Evolutionary conservation across 768 basidiomycete species (phyloP).

Genomic region (Cantharellus cinnabarinus): DNA sequence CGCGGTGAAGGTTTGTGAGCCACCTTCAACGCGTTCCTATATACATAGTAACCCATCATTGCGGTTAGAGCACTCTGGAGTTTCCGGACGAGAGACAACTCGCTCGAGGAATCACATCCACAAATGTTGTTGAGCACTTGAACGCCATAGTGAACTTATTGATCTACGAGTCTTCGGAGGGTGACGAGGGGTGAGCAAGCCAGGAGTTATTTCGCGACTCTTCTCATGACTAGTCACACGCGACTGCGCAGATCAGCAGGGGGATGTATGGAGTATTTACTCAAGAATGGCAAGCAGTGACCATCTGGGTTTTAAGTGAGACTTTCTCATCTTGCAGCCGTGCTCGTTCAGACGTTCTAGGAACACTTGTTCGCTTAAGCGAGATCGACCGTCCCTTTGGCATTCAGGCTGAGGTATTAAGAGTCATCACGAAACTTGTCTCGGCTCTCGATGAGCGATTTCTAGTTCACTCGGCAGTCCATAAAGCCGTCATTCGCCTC

Average conservation of each 20-base stretch:
- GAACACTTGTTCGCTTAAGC: constrained; percentile 66
- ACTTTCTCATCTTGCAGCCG: background rate
- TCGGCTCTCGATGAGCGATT: constrained; percentile 84
- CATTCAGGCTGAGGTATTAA: constrained; percentile 77
- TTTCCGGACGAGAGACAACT: constrained; percentile 83
- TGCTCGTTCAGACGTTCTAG: constrained; percentile 43
- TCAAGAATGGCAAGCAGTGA: constrained; percentile 49
- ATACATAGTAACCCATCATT: background rate
- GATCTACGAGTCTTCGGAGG: constrained; percentile 64
- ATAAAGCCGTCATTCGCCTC: constrained; percentile 68
- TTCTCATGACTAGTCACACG: background rate
- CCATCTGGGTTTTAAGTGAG: constrained; percentile 8
- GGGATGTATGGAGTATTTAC: constrained; percentile 71
- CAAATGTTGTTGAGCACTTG: constrained; percentile 57
- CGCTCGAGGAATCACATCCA: constrained; percentile 56
- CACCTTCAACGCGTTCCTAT: background rate
- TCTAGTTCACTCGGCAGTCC: constrained; percentile 76
- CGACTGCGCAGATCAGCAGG: constrained; percentile 46
- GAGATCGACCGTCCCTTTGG: constrained; percentile 71
- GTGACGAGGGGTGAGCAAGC: constrained; percentile 63
- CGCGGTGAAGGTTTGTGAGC: background rate
- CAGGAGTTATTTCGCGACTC: background rate
- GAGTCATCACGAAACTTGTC: constrained; percentile 76
- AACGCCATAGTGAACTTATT: constrained; percentile 68
- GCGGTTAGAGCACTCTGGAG: constrained; percentile 48